Evolutionary conservation across 768 basidiomycete species (phyloP).

Genomic region (Tulasnella sp.): DNA sequence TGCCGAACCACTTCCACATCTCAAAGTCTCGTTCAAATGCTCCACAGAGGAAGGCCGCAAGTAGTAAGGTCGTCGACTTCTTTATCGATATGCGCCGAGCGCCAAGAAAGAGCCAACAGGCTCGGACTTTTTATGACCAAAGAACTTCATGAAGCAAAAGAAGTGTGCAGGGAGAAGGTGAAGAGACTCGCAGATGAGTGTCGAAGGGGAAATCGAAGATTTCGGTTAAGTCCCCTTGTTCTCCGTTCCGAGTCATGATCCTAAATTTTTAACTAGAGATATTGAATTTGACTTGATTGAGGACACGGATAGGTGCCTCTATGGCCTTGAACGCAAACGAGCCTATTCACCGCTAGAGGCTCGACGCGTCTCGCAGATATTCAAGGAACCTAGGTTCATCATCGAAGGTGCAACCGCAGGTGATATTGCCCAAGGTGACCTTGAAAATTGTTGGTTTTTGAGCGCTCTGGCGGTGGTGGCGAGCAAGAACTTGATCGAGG

Average conservation of each 20-base stretch:
- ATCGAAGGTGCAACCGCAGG: constrained; percentile 32
- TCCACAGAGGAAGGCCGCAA: no score
- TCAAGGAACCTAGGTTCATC: constrained; percentile 39
- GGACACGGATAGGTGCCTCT: constrained; percentile 30
- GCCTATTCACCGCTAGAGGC: constrained; percentile 30
- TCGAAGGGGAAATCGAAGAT: constrained; percentile 36
- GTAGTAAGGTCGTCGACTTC: no score
- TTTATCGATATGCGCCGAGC: no score
- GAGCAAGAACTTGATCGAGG: constrained; percentile 35
- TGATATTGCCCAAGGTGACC: constrained; percentile 37
- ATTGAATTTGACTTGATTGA: constrained; percentile 42
- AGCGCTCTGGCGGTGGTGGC: constrained; percentile 40
- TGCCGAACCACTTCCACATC: no score
- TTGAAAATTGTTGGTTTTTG: constrained; percentile 46
- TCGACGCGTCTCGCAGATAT: constrained; percentile 38
- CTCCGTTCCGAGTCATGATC: not conserved
- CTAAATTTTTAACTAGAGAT: constrained; percentile 30
- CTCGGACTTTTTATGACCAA: constrained; percentile 36
- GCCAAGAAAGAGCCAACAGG: no score
- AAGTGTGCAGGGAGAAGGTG: constrained; percentile 35
- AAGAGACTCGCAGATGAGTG: constrained; percentile 36
- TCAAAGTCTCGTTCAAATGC: no score
- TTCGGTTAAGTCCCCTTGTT: constrained; percentile 29
- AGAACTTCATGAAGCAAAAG: constrained; percentile 34
- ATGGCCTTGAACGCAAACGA: constrained; percentile 26